These are phyloP conservation scores for Mrakia frigida DNA, from an alignment of 768 basidiomycete species.

Conservation along the genomic window DNA sequence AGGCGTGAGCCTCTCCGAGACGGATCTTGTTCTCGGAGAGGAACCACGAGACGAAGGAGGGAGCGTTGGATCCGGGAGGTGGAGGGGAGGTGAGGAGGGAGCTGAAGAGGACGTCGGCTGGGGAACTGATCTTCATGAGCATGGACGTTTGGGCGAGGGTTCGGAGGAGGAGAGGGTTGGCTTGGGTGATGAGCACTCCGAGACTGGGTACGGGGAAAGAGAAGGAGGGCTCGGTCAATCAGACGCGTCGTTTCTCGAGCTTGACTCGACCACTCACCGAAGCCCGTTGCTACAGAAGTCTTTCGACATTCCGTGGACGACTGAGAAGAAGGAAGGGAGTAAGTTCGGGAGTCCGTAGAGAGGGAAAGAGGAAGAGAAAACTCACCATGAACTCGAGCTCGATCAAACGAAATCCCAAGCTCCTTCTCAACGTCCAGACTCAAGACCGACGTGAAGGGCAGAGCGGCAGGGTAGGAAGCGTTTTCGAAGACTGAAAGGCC, in stretches of 20 bases:
- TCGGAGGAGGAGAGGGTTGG: conserved; percentile 41
- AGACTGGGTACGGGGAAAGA: conserved; percentile 27
- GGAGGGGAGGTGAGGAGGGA: conserved; percentile 20
- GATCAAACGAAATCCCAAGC: conserved; percentile 37
- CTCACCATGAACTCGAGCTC: conserved; percentile 39
- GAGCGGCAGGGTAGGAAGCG: conserved; percentile 34
- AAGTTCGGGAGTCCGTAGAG: neutral
- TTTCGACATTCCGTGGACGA: conserved; percentile 42
- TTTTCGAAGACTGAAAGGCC: conserved; percentile 41
- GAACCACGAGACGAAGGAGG: conserved; percentile 34
- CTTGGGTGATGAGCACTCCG: conserved; percentile 40
- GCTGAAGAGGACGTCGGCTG: conserved; percentile 33
- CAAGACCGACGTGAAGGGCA: conserved; percentile 41
- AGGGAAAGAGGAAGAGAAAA: neutral
- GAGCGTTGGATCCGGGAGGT: neutral
- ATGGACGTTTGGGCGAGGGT: conserved; percentile 41
- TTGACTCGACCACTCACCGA: neutral
- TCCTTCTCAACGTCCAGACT: conserved; percentile 41
- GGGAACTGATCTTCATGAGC: conserved; percentile 42
- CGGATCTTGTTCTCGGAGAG: conserved; percentile 35
- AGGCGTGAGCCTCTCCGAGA: conserved; percentile 37
- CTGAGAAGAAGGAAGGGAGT: conserved; percentile 13
- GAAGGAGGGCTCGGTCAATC: too few relatives aligned
- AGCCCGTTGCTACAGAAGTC: conserved; percentile 36
- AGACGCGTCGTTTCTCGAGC: neutral